These are phyloP conservation scores for Zygoascus tannicola DNA, from an alignment of 805 yeast genomes.

Conservation along the genomic window DNA sequence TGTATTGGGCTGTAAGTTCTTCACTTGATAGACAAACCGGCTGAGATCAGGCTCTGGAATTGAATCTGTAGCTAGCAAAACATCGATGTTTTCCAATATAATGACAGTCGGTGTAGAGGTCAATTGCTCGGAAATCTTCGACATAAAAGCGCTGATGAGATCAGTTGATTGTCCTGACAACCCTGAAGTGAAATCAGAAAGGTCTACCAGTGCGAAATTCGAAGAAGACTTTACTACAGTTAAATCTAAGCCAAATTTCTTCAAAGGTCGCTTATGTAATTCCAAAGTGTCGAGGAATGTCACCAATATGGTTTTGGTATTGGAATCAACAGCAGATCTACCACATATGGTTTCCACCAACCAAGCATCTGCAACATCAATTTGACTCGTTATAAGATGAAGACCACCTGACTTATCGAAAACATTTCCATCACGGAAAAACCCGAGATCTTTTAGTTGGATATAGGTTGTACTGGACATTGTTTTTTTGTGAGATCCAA, in stretches of 20 bases:
- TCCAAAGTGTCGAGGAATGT: slow-evolving; percentile 7
- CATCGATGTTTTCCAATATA: slow-evolving; percentile 40
- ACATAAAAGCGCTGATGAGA: not conserved
- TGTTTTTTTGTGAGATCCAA: no score
- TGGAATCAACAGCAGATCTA: not conserved
- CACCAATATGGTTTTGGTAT: slow-evolving; percentile 9
- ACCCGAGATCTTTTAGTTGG: slow-evolving; percentile 5
- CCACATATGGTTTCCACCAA: slow-evolving; percentile 10
- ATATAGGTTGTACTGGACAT: not conserved
- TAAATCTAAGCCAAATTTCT: slow-evolving; percentile 6
- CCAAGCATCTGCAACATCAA: slow-evolving; percentile 16
- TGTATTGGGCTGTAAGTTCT: slow-evolving; percentile 22
- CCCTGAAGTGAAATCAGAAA: slow-evolving; percentile 8
- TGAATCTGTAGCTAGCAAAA: slow-evolving; percentile 37
- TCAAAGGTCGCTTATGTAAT: slow-evolving; percentile 3
- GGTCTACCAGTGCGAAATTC: slow-evolving; percentile 10
- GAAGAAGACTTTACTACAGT: not conserved
- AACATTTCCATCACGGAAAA: slow-evolving; percentile 8
- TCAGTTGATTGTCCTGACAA: slow-evolving; percentile 2
- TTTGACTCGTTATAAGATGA: slow-evolving; percentile 3
- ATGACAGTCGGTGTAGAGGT: slow-evolving; percentile 17
- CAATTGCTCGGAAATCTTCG: slow-evolving; percentile 9
- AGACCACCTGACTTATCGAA: slow-evolving; percentile 1
- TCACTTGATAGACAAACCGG: slow-evolving; percentile 29
- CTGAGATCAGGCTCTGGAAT: slow-evolving; percentile 31